phyloP scores from a whole-genome alignment of 2,329 filamentous ascomycete species.

The Talaromyces sp. region DNA sequence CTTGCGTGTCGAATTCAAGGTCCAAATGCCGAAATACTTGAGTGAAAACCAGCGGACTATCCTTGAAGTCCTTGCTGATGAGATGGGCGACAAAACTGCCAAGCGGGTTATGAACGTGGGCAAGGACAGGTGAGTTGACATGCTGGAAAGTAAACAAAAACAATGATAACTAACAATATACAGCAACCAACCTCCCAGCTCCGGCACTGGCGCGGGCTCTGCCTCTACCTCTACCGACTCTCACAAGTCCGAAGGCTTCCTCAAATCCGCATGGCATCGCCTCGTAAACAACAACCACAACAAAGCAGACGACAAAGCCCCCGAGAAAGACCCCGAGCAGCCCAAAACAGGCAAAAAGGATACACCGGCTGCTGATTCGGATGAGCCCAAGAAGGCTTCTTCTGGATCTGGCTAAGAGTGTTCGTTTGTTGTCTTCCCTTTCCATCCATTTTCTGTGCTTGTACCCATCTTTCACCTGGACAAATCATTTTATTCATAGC shows the following conservation, averaged over 20 bases:
- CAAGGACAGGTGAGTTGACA: slow-evolving; percentile 47
- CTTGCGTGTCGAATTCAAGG: slow-evolving; percentile 87
- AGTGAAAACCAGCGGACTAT: slow-evolving; percentile 87
- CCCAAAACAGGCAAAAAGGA: slow-evolving; percentile 17
- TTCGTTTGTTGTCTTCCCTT: background rate
- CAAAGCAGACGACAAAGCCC: background rate
- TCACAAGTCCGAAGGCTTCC: slow-evolving; percentile 79
- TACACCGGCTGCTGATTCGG: slow-evolving; percentile 13
- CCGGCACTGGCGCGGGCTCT: background rate
- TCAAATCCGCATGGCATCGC: slow-evolving; percentile 90
- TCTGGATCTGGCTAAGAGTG: slow-evolving; percentile 31
- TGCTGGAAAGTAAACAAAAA: background rate
- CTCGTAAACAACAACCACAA: slow-evolving; percentile 58
- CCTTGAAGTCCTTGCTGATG: slow-evolving; percentile 91
- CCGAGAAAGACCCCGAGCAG: background rate
- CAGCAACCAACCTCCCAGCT: slow-evolving; percentile 8
- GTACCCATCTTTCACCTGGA: slow-evolving; percentile 5
- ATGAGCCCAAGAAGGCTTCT: slow-evolving; percentile 34
- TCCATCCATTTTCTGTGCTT: slow-evolving; percentile 1
- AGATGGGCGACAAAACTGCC: slow-evolving; percentile 88
- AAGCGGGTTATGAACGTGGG: slow-evolving; percentile 84
- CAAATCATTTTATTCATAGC: slow-evolving; percentile 15
- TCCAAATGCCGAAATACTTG: slow-evolving; percentile 91
- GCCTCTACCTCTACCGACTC: slow-evolving; percentile 29
- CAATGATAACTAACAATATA: background rate